These are phyloP conservation scores for Hemileccinum rubropunctum DNA, from an alignment of 768 basidiomycete genomes.

Conservation along the genomic window DNA sequence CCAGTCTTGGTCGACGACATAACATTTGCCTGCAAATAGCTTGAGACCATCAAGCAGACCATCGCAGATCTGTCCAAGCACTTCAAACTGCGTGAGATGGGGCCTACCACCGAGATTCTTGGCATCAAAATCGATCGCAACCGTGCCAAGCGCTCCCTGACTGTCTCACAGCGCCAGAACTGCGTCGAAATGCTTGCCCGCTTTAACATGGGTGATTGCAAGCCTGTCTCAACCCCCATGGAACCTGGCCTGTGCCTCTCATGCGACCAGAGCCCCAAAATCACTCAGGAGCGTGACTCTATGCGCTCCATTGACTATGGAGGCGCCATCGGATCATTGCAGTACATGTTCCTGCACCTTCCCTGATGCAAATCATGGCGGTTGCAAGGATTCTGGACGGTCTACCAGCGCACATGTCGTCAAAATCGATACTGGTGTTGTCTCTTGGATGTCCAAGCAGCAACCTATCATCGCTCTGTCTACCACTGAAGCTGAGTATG, in stretches of 20 bases:
- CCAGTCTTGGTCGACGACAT: not conserved
- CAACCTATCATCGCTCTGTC: not conserved
- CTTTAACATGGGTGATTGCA: not conserved
- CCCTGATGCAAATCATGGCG: not conserved
- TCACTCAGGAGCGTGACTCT: not conserved
- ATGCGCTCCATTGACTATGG: not conserved
- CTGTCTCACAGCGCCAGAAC: too few species aligned
- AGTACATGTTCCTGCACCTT: not conserved
- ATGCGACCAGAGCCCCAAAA: not conserved
- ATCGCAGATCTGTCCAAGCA: not conserved
- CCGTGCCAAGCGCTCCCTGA: too few species aligned
- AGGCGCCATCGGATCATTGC: not conserved
- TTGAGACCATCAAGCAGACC: not conserved
- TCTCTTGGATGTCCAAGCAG: slow-evolving; percentile 6
- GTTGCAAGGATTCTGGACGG: not conserved
- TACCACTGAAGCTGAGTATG: not conserved
- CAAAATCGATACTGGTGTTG: slow-evolving; percentile 16
- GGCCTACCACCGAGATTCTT: not conserved
- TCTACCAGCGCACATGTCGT: not conserved
- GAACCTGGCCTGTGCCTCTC: not conserved
- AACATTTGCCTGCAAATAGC: not conserved
- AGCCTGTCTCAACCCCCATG: not conserved
- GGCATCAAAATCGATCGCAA: not conserved
- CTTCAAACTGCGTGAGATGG: not conserved
- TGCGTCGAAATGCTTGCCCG: too few species aligned